Base-by-base conservation (phyloP, 225 moss, liverwort and hornwort genomes). In the Pseudisothecium myosuroides region DNA sequence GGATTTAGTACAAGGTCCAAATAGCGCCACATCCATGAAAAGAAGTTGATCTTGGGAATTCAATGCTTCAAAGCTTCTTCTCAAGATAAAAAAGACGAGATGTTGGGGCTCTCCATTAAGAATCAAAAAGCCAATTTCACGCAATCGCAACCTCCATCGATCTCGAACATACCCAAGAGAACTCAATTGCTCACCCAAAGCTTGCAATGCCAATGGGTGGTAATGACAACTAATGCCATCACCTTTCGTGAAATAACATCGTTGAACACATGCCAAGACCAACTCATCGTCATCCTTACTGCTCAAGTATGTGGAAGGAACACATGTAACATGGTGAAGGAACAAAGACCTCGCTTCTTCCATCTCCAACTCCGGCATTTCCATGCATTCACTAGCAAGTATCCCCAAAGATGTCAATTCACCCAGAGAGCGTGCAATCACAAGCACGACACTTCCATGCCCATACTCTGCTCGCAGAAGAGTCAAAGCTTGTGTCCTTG, bases 91-190 rank as follows among this genome's bases (percentile, higher is more conserved):
- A 4, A 75, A 75, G 31, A 75, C 11, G 0, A 1, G 49, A 32
- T 49, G 49, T 12, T 31, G 2, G 1, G 2, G 31, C 32, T 49
- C 1, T 7, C 31, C 19, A 32, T 31, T 49, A 75, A 12, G 75
- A 49, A 31, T 49, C 74, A 74, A 74, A 19, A 19, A 74, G 3
- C 49, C 19, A 19, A 12, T 2, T 32, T 31, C 49, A 49, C 7
- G 0, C 5, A 75, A 75, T 29, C 3, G 11, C 32, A 19, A 31
- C 31, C 4, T 12, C 75, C 75, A 49, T 7, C 4, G 0, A 11
- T 74, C 7, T 0, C 0, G 4, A 47, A 4, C 19, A 31, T 74
- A 47, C 12, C 47, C 31, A 47, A 4, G 7, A 47, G 2, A 2
- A 74, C 2, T 11, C 7, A 75, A 75, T 12, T 49, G 32, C 2